Evolutionary conservation across 1,284 basidiomycete species (phyloP), one percentile per base, ranked within the genome.

Genomic region (Ustilago shanxiensis): DNA sequence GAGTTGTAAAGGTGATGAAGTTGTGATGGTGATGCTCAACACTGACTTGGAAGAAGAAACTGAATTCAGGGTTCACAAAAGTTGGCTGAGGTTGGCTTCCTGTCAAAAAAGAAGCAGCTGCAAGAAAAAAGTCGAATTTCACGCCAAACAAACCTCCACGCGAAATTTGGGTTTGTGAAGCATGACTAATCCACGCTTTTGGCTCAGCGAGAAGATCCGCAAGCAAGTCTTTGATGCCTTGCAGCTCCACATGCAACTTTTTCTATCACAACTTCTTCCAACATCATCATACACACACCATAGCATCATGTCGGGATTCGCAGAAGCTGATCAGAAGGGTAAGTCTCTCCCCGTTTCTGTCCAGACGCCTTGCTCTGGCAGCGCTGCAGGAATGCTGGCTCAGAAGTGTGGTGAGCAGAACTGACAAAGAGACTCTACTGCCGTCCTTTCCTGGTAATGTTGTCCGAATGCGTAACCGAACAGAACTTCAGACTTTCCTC

Each of bases 401-500:
- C 22, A 16, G 28, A 24, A 13, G 16, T 28, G 47, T 22, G 24
- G 11, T 20, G 6, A 11, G 11, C 5, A 20, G 11, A 20, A 26
- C 47, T 49, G 47, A 49, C 26, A 49, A 14, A 24, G 7, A 49
- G 13, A 7, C 22, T 49, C 44, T 50, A 22, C 26, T 58, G 29
- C 11, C 16, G n/a, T 11, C n/a, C 24, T 8, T 29, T 18, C 35
- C 9, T 39, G 10, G 55, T 31, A 13, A 24, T 20, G 41, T 22
- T 41, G 28, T n/a, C 29, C 16, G 10, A 7, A 44, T 22, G 20
- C 7, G 37, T 7, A 39, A 16, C 37, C 11, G 41, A 22, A 52
- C 55, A 78, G 95, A 98, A 87, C 90, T 98, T 64, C 88, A 91
- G 60, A 86, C 88, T 33, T 96, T 95, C 88, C 88, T 98, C 67